These are phyloP conservation scores for Colletotrichum nymphaeae DNA, from an alignment of 2,329 filamentous ascomycete species.

Conservation along the genomic window DNA sequence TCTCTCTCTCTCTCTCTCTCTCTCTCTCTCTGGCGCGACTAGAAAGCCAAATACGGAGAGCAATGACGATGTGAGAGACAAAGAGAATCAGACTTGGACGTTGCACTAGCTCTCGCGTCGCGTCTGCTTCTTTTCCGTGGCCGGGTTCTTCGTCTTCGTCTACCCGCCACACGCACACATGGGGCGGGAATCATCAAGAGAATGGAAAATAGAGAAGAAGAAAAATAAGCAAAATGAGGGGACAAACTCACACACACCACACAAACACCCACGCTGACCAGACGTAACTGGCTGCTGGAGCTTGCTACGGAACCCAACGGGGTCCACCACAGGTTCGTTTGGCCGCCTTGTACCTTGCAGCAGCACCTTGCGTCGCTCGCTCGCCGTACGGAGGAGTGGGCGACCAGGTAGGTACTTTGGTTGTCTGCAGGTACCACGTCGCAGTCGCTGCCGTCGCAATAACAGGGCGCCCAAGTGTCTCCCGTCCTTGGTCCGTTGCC, in stretches of 20 bases:
- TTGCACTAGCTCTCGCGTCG: not conserved
- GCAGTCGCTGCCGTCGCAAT: not conserved
- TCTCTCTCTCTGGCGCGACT: not conserved
- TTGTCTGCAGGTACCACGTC: constrained; percentile 1
- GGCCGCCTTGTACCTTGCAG: constrained; percentile 25
- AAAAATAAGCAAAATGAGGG: not conserved
- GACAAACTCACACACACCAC: not conserved
- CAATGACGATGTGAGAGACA: not conserved
- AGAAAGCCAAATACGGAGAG: not conserved
- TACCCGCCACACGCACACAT: not conserved
- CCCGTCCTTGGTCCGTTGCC: not conserved
- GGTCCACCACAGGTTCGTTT: constrained; percentile 30
- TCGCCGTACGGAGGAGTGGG: not conserved
- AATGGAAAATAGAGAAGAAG: not conserved
- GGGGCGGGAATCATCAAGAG: not conserved
- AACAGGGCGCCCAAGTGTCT: not conserved
- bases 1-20: not conserved
- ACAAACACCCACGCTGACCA: not conserved
- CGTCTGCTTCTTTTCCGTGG: not conserved
- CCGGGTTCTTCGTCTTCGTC: not conserved
- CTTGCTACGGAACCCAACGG: not conserved
- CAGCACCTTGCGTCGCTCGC: constrained; percentile 1
- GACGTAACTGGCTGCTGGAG: not conserved
- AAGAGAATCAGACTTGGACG: not conserved
- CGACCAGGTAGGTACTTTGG: not conserved